Base-by-base conservation (phyloP, 768 basidiomycete species). In the Suillus americanus region DNA sequence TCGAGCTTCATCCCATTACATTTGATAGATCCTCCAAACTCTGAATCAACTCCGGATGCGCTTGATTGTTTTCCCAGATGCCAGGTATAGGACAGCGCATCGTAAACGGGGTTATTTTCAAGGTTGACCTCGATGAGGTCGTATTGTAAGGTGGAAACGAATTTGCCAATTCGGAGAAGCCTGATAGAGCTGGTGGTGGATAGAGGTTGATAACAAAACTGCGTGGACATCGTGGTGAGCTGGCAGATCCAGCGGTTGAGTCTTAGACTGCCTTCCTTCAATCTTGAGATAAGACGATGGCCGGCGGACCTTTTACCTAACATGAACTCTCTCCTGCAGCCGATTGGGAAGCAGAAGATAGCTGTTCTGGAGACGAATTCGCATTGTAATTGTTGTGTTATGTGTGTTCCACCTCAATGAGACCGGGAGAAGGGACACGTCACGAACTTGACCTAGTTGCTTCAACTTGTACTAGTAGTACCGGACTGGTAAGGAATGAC, bases 1-100 rank as follows among this genome's bases (percentile, higher is more conserved):
- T 30, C 9, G 9, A 51, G 25, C 8, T 51, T 28, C 50, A 51
- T 51, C 50, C 50, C 50, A 28, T 51, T 51, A 14, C 50, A 51
- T 3, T 9, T 51, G 50, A 51, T 51, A 3, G 28, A 51, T 9
- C 50, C 50, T 18, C 50, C 50, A 51, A 16, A 28, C 25, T 51
- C 50, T 45, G 37, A 23, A 41, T 18, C 35, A 59, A 43, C 20
- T 28, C 33, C 50, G 8, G 25, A 18, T 30, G 50, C 3, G 3
- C 16, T 30, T 30, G 50, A 51, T 18, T 40, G 7, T 48, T 33
- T 3, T 18, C n/a, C 20, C 20, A 51, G 56, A 38, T 60, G 40
- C 63, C 63, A 64, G 28, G 63, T 64, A 20, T 64, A 64, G 14
- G 63, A 64, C 13, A 64, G 35, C 25, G 63, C 63, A 48, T 38